phyloP scores from a whole-genome alignment of 2,329 filamentous ascomycete genomes.

The Aurifilum marmelostoma region DNA sequence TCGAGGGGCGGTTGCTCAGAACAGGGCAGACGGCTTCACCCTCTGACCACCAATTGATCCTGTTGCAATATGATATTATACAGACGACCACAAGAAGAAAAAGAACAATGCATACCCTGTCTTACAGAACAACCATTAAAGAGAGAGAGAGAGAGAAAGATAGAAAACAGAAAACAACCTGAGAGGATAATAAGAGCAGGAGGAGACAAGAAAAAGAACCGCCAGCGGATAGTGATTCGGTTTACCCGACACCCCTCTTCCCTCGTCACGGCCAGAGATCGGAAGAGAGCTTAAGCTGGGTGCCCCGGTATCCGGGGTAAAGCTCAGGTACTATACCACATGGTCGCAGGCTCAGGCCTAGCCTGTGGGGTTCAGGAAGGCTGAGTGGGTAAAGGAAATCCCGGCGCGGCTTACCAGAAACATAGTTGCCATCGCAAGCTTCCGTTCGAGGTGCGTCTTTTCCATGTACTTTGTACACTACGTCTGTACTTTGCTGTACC shows the following conservation, averaged over 20 bases:
- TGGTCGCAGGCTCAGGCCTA: too few species aligned
- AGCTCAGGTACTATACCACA: not conserved
- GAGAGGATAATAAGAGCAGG: not conserved
- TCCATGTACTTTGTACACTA: too few species aligned
- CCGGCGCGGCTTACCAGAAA: not conserved
- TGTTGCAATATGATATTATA: not conserved
- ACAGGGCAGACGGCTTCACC: not conserved
- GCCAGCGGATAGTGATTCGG: constrained; percentile 1
- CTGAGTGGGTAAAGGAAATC: constrained; percentile 16
- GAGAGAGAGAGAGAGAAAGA: not conserved
- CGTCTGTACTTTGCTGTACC: too few species aligned
- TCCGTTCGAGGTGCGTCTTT: not conserved
- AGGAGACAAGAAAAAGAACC: not conserved
- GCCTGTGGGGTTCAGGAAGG: not conserved
- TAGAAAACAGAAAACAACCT: not conserved
- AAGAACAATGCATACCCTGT: not conserved
- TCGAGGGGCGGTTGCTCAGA: not conserved
- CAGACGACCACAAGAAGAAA: not conserved
- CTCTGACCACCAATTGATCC: not conserved
- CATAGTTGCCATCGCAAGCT: not conserved
- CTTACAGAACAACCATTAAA: too few species aligned
- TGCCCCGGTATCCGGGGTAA: constrained; percentile 2
- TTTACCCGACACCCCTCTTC: not conserved
- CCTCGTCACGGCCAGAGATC: not conserved
- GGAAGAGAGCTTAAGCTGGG: constrained; percentile 21